These are phyloP conservation scores for Moniliella sp. DNA, from an alignment of 1,284 basidiomycete species.

Conservation along the genomic window DNA sequence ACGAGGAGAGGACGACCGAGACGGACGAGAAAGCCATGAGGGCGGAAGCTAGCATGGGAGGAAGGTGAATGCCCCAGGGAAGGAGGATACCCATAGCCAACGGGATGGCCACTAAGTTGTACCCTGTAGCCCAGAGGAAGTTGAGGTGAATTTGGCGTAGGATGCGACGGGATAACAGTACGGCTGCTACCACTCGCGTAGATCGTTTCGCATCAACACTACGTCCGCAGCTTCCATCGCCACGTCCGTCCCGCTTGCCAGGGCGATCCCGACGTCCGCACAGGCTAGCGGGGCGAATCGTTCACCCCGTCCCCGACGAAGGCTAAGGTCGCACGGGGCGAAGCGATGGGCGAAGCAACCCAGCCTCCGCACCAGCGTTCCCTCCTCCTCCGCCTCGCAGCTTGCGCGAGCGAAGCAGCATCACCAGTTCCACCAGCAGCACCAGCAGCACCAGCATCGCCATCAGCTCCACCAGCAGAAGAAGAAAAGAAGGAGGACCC, in stretches of 20 bases:
- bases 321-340: constrained; percentile 8
- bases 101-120: constrained; percentile 86
- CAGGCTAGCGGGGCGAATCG: constrained; percentile 83
- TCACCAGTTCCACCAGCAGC: too few relatives aligned
- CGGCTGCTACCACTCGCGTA: constrained; percentile 89
- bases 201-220: constrained; percentile 83
- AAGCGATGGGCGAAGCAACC: not conserved
- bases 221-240: constrained; percentile 94
- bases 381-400: not conserved
- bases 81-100: constrained; percentile 91
- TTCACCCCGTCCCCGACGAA: constrained; percentile 97
- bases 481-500: too few relatives aligned
- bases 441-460: too few relatives aligned
- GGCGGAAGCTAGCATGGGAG: constrained; percentile 89
- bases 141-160: constrained; percentile 63
- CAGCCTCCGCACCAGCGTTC: not conserved
- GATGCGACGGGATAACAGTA: constrained; percentile 70
- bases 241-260: constrained; percentile 82
- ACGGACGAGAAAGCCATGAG: constrained; percentile 98
- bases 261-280: constrained; percentile 80
- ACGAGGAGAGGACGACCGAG: constrained; percentile 71
- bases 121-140: constrained; percentile 37
- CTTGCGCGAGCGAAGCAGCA: too few relatives aligned
- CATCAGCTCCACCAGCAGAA: too few relatives aligned
- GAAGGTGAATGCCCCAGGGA: constrained; percentile 72